Conservation (phyloP, 208 protist genomes). For the Acanthamoeba healyi region DNA sequence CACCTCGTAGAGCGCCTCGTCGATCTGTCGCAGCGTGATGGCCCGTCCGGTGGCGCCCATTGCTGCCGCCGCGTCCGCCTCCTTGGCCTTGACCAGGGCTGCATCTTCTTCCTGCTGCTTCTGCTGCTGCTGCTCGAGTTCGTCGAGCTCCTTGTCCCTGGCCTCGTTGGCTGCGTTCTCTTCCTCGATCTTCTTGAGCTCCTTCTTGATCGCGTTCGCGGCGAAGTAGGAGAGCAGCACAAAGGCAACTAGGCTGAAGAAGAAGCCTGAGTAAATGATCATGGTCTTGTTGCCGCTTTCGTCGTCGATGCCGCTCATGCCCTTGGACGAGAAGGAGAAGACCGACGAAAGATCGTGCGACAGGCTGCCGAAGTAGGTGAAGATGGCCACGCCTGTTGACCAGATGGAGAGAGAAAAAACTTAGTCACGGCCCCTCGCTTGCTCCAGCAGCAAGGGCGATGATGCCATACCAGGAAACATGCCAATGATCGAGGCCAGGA, state of each 20-base stretch:
- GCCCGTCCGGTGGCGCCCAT: not conserved
- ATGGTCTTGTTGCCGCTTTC: not conserved
- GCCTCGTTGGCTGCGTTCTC: slow-evolving; percentile 23
- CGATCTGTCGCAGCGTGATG: not conserved
- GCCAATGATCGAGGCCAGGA: slow-evolving; percentile 1
- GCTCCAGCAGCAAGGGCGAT: not conserved
- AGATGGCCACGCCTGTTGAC: slow-evolving; percentile 32
- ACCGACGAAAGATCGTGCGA: slow-evolving; percentile 50
- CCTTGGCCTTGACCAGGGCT: not conserved
- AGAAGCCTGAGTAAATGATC: slow-evolving; percentile 26
- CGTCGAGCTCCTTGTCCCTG: slow-evolving; percentile 4
- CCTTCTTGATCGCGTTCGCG: slow-evolving; percentile 53
- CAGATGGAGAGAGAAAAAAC: not conserved
- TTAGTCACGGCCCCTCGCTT: too few species aligned
- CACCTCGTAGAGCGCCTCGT: slow-evolving; percentile 1
- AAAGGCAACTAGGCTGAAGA: slow-evolving; percentile 22
- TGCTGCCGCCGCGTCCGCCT: not conserved
- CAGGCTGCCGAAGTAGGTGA: slow-evolving; percentile 36
- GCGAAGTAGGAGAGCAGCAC: slow-evolving; percentile 50
- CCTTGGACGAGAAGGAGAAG: slow-evolving; percentile 39
- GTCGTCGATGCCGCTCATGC: slow-evolving; percentile 5
- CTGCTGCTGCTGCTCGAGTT: not conserved
- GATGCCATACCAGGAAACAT: slow-evolving; percentile 23
- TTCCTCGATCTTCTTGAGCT: slow-evolving; percentile 57
- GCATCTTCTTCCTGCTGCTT: not conserved